phyloP scores from a whole-genome alignment of 73 alveolate species.

The Tetrahymena elliotti region DNA sequence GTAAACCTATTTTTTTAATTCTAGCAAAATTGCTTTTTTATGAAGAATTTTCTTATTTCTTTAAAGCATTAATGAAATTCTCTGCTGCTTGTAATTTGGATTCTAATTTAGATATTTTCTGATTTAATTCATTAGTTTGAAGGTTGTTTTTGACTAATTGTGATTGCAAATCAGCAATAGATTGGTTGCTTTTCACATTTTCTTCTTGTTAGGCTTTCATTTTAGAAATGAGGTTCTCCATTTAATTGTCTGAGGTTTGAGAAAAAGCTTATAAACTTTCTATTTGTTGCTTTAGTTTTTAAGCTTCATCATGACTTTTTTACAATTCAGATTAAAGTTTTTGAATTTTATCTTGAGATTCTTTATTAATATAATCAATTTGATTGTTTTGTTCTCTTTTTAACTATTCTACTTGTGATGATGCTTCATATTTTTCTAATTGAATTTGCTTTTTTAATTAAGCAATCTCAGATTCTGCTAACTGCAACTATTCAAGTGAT shows the following conservation, averaged over 20 bases:
- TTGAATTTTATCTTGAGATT: background rate
- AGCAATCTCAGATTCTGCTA: background rate
- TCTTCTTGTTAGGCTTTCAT: background rate
- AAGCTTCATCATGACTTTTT: background rate
- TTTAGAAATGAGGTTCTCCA: background rate
- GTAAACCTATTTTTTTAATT: background rate
- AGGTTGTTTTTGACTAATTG: background rate
- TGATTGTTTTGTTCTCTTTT: background rate
- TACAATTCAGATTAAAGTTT: background rate
- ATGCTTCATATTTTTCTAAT: background rate
- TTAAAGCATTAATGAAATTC: background rate
- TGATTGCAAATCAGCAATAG: background rate
- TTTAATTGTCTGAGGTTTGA: background rate
- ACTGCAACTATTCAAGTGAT: background rate
- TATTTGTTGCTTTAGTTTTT: background rate
- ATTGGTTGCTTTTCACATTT: background rate
- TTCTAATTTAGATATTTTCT: background rate
- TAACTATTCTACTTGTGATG: background rate
- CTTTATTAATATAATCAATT: background rate
- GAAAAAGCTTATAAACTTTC: background rate
- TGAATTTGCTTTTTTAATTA: background rate
- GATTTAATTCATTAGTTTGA: background rate
- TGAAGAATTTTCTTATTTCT: background rate
- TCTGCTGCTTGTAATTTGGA: background rate
- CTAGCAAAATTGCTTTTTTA: background rate